Evolutionary conservation across 139 green algal species (phyloP).

Genomic region (Chlorella sp.): DNA sequence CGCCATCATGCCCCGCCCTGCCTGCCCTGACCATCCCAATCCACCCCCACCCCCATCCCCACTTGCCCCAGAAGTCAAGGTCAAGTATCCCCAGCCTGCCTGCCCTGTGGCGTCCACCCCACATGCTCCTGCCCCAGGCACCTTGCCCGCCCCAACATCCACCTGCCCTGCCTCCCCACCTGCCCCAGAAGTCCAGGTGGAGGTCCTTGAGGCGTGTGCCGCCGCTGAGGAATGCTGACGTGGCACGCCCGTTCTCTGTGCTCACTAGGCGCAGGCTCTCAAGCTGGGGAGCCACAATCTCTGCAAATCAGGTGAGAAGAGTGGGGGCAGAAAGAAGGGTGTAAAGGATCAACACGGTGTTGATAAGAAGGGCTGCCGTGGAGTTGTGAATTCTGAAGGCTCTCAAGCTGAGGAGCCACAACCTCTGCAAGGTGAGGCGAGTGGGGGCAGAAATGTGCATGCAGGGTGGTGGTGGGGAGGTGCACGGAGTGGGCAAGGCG

Average conservation of each 20-base stretch:
- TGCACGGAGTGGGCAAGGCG: too few species aligned
- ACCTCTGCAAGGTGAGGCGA: too few species aligned
- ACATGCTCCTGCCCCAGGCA: too few species aligned
- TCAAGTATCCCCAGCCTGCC: too few species aligned
- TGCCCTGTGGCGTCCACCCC: background rate
- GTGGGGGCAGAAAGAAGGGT: too few species aligned
- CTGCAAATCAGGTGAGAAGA: background rate
- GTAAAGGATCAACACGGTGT: too few species aligned
- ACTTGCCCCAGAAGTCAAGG: background rate
- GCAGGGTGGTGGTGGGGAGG: background rate
- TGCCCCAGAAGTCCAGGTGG: background rate
- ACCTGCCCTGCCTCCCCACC: background rate
- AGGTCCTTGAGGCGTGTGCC: background rate
- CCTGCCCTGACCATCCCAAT: background rate
- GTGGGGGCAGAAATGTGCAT: too few species aligned
- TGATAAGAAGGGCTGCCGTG: too few species aligned
- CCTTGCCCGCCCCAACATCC: too few species aligned
- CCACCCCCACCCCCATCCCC: background rate
- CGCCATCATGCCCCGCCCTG: too few species aligned
- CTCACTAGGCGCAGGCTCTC: constrained; percentile 7
- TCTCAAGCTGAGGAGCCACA: too few species aligned
- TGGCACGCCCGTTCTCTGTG: constrained; percentile 21
- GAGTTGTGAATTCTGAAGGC: too few species aligned
- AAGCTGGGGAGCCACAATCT: constrained; percentile 1
- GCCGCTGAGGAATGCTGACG: background rate